Evolutionary conservation across 2,329 filamentous ascomycete species (phyloP).

Genomic region (Diplodia corticola): DNA sequence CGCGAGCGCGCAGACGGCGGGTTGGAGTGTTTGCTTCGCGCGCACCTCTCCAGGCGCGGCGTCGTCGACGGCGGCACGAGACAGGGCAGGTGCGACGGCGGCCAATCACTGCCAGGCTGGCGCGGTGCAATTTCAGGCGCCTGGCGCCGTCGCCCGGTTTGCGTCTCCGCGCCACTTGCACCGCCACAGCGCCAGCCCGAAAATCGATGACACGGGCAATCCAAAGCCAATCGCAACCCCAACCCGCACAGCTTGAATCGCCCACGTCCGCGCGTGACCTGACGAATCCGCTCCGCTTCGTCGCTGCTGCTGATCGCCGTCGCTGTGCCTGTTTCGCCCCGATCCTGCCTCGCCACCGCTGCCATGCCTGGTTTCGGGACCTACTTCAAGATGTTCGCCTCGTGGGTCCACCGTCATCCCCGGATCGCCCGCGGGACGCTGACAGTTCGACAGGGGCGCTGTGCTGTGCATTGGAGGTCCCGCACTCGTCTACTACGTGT

Average conservation of each 20-base stretch:
- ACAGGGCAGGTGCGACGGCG: neutral
- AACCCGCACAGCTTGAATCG: neutral
- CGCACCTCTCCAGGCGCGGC: neutral
- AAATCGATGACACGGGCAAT: conserved; percentile 17
- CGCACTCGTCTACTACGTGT: conserved; percentile 74
- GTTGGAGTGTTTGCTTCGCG: conserved; percentile 13
- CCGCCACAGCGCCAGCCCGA: neutral
- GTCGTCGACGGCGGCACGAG: neutral
- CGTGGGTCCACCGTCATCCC: conserved; percentile 41
- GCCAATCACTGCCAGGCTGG: neutral
- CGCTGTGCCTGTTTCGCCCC: neutral
- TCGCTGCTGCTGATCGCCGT: neutral
- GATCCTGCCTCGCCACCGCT: neutral
- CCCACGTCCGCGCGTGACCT: neutral
- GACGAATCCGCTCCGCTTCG: neutral
- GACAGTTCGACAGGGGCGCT: conserved; percentile 58
- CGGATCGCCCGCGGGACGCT: neutral
- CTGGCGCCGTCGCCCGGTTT: neutral
- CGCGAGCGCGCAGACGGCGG: neutral
- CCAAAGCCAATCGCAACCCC: conserved; percentile 15
- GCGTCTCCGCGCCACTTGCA: neutral
- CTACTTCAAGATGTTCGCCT: conserved; percentile 68
- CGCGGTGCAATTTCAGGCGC: conserved; percentile 2
- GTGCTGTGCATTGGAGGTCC: conserved; percentile 80
- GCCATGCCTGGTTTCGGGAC: conserved; percentile 38